Evolutionary conservation across 768 basidiomycete species (phyloP).

Genomic region (Mycena amicta): DNA sequence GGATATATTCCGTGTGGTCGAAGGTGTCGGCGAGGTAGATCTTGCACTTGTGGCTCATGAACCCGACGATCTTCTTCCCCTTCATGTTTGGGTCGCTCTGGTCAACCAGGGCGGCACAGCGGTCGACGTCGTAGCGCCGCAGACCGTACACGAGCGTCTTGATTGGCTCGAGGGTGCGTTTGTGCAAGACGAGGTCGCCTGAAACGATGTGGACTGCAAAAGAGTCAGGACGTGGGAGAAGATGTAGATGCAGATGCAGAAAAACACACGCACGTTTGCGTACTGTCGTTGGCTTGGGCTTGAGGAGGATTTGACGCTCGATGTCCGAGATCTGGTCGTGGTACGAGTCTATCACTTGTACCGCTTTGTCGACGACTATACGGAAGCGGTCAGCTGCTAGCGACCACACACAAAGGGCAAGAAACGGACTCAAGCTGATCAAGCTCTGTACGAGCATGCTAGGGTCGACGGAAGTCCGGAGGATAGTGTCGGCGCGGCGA

Average conservation of each 20-base stretch:
- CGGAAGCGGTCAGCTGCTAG: background rate
- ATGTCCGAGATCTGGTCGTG: slow-evolving; percentile 60
- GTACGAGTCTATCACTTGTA: slow-evolving; percentile 70
- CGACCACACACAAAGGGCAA: background rate
- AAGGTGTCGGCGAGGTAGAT: slow-evolving; percentile 72
- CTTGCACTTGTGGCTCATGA: slow-evolving; percentile 64
- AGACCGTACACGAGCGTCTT: slow-evolving; percentile 67
- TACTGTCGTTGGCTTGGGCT: slow-evolving; percentile 61
- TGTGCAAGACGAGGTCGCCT: slow-evolving; percentile 71
- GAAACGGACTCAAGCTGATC: slow-evolving; percentile 49
- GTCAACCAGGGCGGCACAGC: slow-evolving; percentile 52
- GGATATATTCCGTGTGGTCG: slow-evolving; percentile 72
- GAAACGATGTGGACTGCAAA: slow-evolving; percentile 68
- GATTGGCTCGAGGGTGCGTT: slow-evolving; percentile 70
- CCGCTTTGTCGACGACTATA: slow-evolving; percentile 62
- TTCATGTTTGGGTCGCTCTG: slow-evolving; percentile 23
- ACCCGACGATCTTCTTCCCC: slow-evolving; percentile 39
- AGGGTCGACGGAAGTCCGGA: slow-evolving; percentile 63
- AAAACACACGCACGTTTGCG: slow-evolving; percentile 47
- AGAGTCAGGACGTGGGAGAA: too few species aligned
- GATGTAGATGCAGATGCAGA: background rate
- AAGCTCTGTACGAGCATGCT: slow-evolving; percentile 63
- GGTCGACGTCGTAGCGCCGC: slow-evolving; percentile 65
- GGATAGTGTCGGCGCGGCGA: slow-evolving; percentile 56
- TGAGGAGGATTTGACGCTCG: slow-evolving; percentile 59